Base-by-base conservation (phyloP, 1,284 basidiomycete species). In the Phaffia rhodozyma region DNA sequence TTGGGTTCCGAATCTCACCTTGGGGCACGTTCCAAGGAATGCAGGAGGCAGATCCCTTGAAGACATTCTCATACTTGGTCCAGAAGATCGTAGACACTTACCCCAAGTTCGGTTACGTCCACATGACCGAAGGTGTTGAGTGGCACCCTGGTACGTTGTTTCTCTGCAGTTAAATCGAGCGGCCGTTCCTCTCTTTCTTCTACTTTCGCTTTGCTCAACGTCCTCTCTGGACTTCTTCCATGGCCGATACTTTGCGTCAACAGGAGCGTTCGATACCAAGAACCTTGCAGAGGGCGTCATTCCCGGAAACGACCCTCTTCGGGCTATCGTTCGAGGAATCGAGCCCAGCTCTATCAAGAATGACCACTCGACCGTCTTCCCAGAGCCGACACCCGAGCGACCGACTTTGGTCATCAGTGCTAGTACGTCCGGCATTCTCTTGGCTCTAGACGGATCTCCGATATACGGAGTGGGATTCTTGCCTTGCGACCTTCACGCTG, bases 91-190 rank as follows among this genome's bases (percentile, higher is more conserved):
- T 78, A 60, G 72, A 78, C 54, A 68, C 72, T 1, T 76, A 79
- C 69, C 80, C 82, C 23, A 69, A 77, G 11, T 72, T 85, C 9
- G 82, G 82, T 1, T 86, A 83, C 70, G 58, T 83, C 7, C 83
- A 84, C 67, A 71, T 79, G 55, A 34, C 20, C 27, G 38, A 47
- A 23, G 34, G 32, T 49, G 23, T 58, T 29, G 30, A 21, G 57
- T 30, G 32, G n/a, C 5, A 69, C 65, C 84, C 21, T 84, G 86
- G 69, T 73, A 80, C 32, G 32, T 34, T 9, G 9, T 34, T 34
- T 9, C 32, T 34, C 32, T 34, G 9, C 32, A 5, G 32, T 34
- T n/a, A n/a, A n/a, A n/a, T n/a, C n/a, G n/a, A n/a, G n/a, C n/a
- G n/a, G n/a, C n/a, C n/a, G n/a, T n/a, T n/a, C n/a, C n/a, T n/a